phyloP scores from a whole-genome alignment of 2,329 filamentous ascomycete genomes.

The Aspergillus sergii region DNA sequence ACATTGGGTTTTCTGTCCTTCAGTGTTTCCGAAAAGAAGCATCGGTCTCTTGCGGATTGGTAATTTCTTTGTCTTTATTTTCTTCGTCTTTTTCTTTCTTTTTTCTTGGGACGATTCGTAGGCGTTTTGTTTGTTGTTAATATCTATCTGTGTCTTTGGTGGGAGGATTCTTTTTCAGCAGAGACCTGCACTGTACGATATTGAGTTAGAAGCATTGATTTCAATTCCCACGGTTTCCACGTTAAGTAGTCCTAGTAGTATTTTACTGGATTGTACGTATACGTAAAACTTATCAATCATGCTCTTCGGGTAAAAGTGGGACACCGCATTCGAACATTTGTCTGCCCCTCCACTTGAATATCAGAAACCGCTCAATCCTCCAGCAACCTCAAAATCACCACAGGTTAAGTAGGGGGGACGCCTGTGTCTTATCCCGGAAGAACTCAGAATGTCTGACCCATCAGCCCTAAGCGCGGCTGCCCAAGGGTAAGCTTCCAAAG shows the following conservation, averaged over 20 bases:
- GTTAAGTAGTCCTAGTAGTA: background rate
- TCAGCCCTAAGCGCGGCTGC: background rate
- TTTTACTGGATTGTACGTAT: background rate
- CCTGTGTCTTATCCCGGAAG: background rate
- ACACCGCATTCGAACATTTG: slow-evolving; percentile 11
- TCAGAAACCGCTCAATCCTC: background rate
- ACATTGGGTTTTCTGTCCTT: background rate
- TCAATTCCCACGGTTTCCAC: background rate
- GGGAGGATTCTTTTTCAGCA: background rate
- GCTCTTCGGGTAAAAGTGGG: slow-evolving; percentile 18
- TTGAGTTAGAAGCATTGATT: background rate
- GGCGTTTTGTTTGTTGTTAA: background rate
- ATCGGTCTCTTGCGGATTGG: slow-evolving; percentile 1
- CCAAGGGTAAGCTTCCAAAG: background rate
- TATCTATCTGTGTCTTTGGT: background rate
- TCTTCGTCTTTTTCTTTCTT: background rate
- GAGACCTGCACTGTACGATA: background rate
- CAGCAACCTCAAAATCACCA: background rate
- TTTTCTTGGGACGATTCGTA: background rate
- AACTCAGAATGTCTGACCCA: background rate
- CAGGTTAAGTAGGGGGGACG: too few relatives aligned
- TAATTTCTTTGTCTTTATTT: background rate
- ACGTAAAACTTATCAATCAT: background rate
- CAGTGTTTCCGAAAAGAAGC: background rate
- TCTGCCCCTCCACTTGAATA: background rate